A percentile compares a stretch with the other conserved stretches of the same genome.
Conservation (phyloP, 192 early-diverging fungal species). For the Allomyces javanicus region DNA sequence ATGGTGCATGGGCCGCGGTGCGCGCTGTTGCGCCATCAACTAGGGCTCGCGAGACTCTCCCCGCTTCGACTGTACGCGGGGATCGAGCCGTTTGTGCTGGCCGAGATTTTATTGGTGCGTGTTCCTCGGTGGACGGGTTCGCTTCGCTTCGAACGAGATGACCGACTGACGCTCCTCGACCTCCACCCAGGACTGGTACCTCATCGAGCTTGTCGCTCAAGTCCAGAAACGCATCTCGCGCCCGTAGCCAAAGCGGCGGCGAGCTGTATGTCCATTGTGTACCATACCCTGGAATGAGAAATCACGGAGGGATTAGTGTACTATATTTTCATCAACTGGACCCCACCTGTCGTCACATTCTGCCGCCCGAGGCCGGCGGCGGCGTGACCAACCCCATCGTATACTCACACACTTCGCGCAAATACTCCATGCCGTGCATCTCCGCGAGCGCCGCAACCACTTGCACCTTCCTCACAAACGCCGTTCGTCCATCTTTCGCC, state of each 20-base stretch:
- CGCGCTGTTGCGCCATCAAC: neutral
- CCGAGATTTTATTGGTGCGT: neutral
- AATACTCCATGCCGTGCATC: slow-evolving; percentile 30
- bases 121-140: no score
- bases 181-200: neutral
- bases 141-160: no score
- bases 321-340: no score
- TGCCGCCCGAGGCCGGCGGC: slow-evolving; percentile 2
- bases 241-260: neutral
- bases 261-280: neutral
- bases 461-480: slow-evolving; percentile 27
- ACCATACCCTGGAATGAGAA: neutral
- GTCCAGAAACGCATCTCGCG: neutral
- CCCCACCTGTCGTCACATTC: neutral
- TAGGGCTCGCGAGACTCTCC: neutral
- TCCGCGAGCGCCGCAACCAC: slow-evolving; percentile 43
- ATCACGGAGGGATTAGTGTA: no score
- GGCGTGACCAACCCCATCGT: neutral
- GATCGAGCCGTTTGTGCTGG: neutral
- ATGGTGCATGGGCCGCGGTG: neutral
- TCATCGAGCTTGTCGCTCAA: neutral
- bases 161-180: no score
- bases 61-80: neutral
- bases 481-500: slow-evolving; percentile 19
- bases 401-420: slow-evolving; percentile 39